Evolutionary conservation across 192 early-diverging fungal species (phyloP).

Genomic region (Linderina pennispora): DNA sequence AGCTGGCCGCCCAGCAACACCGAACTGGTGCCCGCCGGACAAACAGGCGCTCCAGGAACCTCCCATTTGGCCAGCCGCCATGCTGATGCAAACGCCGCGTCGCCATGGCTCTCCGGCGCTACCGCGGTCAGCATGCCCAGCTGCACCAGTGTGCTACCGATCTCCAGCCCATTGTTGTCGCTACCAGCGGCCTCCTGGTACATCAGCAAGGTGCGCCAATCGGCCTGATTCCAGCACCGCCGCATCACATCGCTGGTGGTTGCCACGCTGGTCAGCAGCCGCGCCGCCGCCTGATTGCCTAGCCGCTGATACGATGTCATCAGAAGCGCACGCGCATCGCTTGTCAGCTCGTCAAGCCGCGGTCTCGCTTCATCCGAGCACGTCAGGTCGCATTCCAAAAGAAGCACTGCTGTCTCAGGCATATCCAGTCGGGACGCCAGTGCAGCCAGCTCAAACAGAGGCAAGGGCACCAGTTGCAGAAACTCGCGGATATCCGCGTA

Average conservation of each 20-base stretch:
- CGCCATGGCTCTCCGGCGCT: constrained; percentile 13
- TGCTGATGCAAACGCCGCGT: constrained; percentile 8
- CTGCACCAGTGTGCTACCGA: constrained; percentile 35
- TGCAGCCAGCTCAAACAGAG: constrained; percentile 41
- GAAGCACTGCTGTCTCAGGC: constrained; percentile 29
- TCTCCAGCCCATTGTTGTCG: constrained; percentile 6
- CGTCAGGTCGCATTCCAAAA: constrained; percentile 42
- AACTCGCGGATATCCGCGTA: constrained; percentile 41
- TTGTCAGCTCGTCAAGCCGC: constrained; percentile 11
- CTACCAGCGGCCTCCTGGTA: constrained; percentile 29
- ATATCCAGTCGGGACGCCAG: constrained; percentile 26
- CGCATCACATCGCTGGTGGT: constrained; percentile 20
- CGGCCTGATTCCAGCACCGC: constrained; percentile 27
- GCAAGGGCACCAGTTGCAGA: constrained; percentile 20
- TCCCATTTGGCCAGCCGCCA: constrained; percentile 39
- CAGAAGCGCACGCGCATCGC: constrained; percentile 26
- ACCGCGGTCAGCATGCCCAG: constrained; percentile 32
- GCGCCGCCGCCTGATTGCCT: constrained; percentile 35
- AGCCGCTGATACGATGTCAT: constrained; percentile 21
- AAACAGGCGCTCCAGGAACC: constrained; percentile 19
- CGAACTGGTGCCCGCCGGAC: background rate
- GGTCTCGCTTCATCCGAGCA: constrained; percentile 17
- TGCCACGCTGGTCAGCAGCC: constrained; percentile 18
- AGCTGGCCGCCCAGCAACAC: constrained; percentile 4
- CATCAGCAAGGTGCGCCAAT: constrained; percentile 39